These are phyloP conservation scores for Eucalyptus rudis DNA, from an alignment of 345 rosid species.

Conservation along the genomic window DNA sequence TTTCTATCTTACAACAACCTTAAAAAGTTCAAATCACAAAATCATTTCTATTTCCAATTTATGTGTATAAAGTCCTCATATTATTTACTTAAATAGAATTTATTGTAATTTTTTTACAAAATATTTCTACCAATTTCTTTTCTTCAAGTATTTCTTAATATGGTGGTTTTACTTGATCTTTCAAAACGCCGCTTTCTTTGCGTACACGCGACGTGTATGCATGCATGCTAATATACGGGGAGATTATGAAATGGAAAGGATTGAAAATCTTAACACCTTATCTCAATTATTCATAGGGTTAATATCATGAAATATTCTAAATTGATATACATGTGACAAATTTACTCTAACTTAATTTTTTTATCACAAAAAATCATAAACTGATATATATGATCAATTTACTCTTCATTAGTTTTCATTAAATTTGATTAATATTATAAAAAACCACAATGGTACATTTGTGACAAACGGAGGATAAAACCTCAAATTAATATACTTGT, in stretches of 20 bases:
- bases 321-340: too few species aligned
- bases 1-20: neutral
- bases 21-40: neutral
- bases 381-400: fast-evolving
- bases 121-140: neutral
- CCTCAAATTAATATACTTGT: too few species aligned
- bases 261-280: neutral
- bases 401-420: fast-evolving
- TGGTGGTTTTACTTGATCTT: neutral
- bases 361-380: too few species aligned
- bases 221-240: neutral
- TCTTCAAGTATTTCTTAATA: neutral
- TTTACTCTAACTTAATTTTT: fast-evolving
- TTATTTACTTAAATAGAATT: neutral
- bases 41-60: neutral
- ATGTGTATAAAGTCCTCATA: neutral
- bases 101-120: neutral
- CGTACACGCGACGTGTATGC: neutral
- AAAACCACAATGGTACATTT: too few species aligned
- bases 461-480: fast-evolving
- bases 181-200: neutral
- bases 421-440: too few species aligned
- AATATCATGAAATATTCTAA: too few species aligned
- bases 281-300: neutral
- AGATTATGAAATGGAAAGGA: neutral